Conservation (phyloP, 2,329 filamentous ascomycete species). For the Hymenoscyphus infarciens region DNA sequence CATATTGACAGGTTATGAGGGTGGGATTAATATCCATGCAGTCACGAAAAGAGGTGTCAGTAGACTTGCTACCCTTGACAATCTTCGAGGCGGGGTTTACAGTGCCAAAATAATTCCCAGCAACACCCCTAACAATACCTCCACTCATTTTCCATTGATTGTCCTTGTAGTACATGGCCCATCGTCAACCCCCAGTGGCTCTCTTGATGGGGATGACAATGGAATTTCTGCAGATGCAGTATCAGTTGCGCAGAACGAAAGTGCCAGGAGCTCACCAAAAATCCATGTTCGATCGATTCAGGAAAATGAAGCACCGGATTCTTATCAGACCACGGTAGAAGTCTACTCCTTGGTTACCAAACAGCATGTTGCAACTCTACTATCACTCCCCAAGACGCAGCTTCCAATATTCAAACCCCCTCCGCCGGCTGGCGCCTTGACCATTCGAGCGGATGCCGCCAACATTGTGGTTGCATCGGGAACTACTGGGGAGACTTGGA, state of each 20-base stretch:
- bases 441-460: slow-evolving; percentile 67
- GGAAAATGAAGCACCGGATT: slow-evolving; percentile 44
- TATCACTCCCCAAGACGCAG: slow-evolving; percentile 63
- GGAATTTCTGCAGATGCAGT: slow-evolving; percentile 23
- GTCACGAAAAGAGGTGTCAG: slow-evolving; percentile 71
- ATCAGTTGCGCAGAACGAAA: slow-evolving; percentile 21
- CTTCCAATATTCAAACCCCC: slow-evolving; percentile 65
- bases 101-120: slow-evolving; percentile 80
- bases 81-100: slow-evolving; percentile 74
- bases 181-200: slow-evolving; percentile 41
- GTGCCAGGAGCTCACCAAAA: slow-evolving; percentile 37
- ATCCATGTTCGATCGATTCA: slow-evolving; percentile 36
- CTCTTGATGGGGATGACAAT: slow-evolving; percentile 23
- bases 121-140: slow-evolving; percentile 50
- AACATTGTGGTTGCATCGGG: slow-evolving; percentile 76
- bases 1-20: slow-evolving; percentile 74
- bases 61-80: slow-evolving; percentile 66
- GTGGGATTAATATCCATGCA: slow-evolving; percentile 71
- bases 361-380: slow-evolving; percentile 66
- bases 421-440: slow-evolving; percentile 67
- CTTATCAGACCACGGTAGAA: slow-evolving; percentile 84
- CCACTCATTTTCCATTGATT: slow-evolving; percentile 66
- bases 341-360: slow-evolving; percentile 81
- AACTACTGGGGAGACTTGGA: slow-evolving; percentile 79
- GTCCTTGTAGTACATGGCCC: slow-evolving; percentile 80